Evolutionary conservation across 441 rosid species (phyloP).

Genomic region (Manihot esculenta): DNA sequence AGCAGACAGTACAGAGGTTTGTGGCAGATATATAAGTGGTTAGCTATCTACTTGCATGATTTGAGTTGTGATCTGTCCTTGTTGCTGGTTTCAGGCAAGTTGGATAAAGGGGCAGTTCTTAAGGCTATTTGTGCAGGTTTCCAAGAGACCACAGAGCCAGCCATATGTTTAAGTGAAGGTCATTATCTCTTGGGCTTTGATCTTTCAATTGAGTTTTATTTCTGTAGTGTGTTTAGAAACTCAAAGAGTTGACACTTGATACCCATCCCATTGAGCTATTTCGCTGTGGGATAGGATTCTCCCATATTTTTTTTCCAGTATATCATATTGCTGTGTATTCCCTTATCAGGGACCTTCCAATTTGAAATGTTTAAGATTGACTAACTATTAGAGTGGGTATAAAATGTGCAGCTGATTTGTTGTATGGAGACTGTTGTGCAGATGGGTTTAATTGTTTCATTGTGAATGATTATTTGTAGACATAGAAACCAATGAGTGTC

Average conservation of each 20-base stretch:
- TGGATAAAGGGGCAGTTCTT: conserved; percentile 76
- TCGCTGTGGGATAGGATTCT: neutral
- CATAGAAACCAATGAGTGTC: conserved; percentile 84
- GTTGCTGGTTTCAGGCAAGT: conserved; percentile 57
- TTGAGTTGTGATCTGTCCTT: conserved; percentile 8
- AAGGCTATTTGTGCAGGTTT: conserved; percentile 96
- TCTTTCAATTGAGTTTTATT: neutral
- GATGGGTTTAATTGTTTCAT: conserved; percentile 14
- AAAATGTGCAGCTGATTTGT: neutral
- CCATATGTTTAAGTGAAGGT: conserved; percentile 83
- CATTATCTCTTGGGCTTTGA: conserved; percentile 14
- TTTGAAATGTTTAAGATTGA: neutral
- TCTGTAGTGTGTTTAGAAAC: neutral
- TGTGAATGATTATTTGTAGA: conserved; percentile 39
- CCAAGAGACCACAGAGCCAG: conserved; percentile 87
- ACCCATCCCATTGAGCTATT: neutral
- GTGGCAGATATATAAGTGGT: conserved; percentile 2
- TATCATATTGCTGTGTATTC: neutral
- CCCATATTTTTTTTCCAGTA: neutral
- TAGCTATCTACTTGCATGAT: conserved; percentile 13
- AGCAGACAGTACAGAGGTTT: conserved; percentile 89
- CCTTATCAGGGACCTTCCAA: neutral
- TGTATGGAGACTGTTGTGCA: neutral
- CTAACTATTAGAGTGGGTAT: neutral
- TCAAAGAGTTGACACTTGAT: neutral